Conservation (phyloP, 2,329 filamentous ascomycete genomes). For the Botryotinia convoluta region DNA sequence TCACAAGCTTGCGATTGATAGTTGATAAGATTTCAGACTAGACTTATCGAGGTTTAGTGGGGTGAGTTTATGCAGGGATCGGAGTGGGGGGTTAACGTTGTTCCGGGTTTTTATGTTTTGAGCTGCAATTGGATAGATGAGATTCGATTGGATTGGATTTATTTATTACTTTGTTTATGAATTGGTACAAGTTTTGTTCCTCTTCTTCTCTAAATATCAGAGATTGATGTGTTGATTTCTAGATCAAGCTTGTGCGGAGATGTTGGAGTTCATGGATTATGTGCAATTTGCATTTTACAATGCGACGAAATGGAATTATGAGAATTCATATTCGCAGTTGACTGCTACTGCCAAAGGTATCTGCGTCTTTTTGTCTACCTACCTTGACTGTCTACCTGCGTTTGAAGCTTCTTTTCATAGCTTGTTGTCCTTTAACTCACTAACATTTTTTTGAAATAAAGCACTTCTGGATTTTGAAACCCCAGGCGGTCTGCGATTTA, state of each 20-base stretch:
- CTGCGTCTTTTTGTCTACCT: neutral
- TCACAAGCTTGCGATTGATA: constrained; percentile 26
- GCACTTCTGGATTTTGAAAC: constrained; percentile 86
- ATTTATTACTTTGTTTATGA: neutral
- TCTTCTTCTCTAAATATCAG: neutral
- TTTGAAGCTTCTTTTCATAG: neutral
- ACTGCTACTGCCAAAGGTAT: constrained; percentile 78
- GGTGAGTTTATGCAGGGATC: neutral
- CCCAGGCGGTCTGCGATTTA: constrained; percentile 78
- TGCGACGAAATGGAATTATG: constrained; percentile 81
- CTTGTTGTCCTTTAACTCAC: constrained; percentile 22
- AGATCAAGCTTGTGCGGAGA: constrained; percentile 40
- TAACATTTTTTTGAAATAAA: constrained; percentile 40
- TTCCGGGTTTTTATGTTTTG: constrained; percentile 13
- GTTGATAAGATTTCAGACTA: constrained; percentile 25
- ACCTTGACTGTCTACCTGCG: constrained; percentile 22
- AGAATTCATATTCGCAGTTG: constrained; percentile 87
- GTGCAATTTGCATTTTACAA: constrained; percentile 88
- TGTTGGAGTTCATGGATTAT: constrained; percentile 98
- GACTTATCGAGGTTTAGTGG: constrained; percentile 9
- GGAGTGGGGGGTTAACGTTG: constrained; percentile 18
- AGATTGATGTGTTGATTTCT: constrained; percentile 8
- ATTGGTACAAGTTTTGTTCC: neutral
- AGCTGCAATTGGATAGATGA: neutral
- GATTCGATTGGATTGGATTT: neutral